phyloP scores from a whole-genome alignment of 495 filamentous ascomycete genomes.

The Neurospora sp. region DNA sequence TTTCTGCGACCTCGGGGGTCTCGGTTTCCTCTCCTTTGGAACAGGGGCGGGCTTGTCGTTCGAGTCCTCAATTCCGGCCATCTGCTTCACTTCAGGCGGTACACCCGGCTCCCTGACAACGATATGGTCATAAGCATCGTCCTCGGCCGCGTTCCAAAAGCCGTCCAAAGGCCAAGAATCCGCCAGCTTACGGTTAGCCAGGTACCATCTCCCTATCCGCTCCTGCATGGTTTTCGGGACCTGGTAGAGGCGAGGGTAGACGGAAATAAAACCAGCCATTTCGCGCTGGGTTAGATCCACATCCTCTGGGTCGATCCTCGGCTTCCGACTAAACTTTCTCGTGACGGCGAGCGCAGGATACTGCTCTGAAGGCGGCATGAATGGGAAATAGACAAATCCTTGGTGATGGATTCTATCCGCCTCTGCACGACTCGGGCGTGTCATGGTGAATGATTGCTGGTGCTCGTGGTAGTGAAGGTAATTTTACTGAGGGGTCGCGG shows the following conservation, averaged over 20 bases:
- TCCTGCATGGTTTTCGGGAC: neutral
- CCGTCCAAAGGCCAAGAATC: neutral
- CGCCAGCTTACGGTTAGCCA: neutral
- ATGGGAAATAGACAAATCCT: neutral
- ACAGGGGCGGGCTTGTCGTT: neutral
- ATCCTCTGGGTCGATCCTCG: neutral
- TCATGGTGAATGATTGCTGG: neutral
- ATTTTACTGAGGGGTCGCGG: neutral
- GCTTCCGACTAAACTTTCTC: neutral
- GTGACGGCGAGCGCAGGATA: neutral
- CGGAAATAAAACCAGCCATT: neutral
- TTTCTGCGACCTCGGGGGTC: neutral
- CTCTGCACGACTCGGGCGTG: neutral
- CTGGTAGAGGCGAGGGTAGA: constrained; percentile 9
- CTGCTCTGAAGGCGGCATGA: neutral
- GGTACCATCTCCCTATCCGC: constrained; percentile 3
- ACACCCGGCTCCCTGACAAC: neutral
- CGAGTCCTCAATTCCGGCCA: neutral
- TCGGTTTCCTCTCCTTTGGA: neutral
- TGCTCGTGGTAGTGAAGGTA: neutral
- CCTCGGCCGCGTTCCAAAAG: neutral
- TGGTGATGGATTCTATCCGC: neutral
- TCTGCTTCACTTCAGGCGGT: neutral
- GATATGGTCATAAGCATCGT: neutral
- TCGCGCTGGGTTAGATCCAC: neutral